Evolutionary conservation across 495 filamentous ascomycete genomes (phyloP).

Genomic region (Talaromyces liani): DNA sequence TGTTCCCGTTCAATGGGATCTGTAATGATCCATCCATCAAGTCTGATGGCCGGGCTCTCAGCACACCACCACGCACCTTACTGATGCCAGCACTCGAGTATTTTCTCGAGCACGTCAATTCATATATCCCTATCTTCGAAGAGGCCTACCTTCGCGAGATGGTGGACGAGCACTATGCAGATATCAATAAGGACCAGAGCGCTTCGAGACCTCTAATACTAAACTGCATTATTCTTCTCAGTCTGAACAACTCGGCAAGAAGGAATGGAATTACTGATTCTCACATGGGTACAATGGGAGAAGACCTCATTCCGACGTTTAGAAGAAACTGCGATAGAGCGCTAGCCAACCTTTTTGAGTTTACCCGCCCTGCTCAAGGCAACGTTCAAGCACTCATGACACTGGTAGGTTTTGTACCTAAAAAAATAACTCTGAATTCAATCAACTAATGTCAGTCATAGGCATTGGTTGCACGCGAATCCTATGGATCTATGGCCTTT

Average conservation of each 20-base stretch:
- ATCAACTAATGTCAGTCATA: not conserved
- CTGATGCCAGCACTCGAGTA: not conserved
- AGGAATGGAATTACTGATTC: not conserved
- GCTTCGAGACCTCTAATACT: not conserved
- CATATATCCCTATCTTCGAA: not conserved
- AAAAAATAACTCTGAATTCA: not conserved
- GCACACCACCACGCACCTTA: not conserved
- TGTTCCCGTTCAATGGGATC: not conserved
- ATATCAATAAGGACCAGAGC: not conserved
- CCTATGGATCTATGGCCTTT: not conserved
- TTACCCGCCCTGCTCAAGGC: not conserved
- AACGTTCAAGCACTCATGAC: slow-evolving; percentile 1
- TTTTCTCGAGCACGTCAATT: not conserved
- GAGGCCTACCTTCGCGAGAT: not conserved
- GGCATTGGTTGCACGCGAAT: not conserved
- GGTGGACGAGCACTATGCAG: not conserved
- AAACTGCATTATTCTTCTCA: not conserved
- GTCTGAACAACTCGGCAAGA: not conserved
- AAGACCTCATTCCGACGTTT: slow-evolving; percentile 1
- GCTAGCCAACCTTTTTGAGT: not conserved
- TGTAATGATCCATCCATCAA: not conserved
- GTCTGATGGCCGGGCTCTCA: not conserved
- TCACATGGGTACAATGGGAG: not conserved
- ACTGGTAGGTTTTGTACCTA: not conserved
- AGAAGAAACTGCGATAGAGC: not conserved